phyloP scores from a whole-genome alignment of 805 yeast species.

The Myxozyma neotropica region DNA sequence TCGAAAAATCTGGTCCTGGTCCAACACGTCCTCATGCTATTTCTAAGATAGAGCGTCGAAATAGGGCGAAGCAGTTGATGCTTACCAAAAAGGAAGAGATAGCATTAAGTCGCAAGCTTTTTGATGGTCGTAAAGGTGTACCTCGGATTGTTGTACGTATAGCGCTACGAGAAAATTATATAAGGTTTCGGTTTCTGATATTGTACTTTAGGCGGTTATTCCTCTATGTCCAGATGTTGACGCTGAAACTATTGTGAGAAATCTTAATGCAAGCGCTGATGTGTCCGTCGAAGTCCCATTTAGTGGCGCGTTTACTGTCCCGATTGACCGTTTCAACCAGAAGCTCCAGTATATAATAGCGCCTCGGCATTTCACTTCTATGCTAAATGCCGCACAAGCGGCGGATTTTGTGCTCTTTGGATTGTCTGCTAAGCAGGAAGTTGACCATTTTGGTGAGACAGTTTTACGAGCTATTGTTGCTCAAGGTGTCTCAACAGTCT shows the following conservation, averaged over 20 bases:
- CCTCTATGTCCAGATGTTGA: slow-evolving; percentile 76
- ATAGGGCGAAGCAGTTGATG: slow-evolving; percentile 75
- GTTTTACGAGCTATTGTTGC: slow-evolving; percentile 83
- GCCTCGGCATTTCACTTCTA: slow-evolving; percentile 70
- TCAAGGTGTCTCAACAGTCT: slow-evolving; percentile 85
- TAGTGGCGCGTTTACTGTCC: slow-evolving; percentile 16
- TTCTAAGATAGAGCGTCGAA: slow-evolving; percentile 70
- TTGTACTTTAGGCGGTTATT: slow-evolving; percentile 54
- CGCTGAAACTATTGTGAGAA: slow-evolving; percentile 38
- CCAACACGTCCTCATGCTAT: slow-evolving; percentile 42
- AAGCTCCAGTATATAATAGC: slow-evolving; percentile 68
- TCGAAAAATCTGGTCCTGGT: slow-evolving; percentile 60
- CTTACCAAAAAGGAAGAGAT: slow-evolving; percentile 66
- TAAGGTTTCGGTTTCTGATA: neutral
- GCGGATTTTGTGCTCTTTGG: slow-evolving; percentile 90
- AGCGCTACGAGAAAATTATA: neutral
- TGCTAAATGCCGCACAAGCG: slow-evolving; percentile 83
- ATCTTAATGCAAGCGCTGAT: slow-evolving; percentile 36
- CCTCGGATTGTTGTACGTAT: slow-evolving; percentile 66
- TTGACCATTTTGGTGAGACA: slow-evolving; percentile 84
- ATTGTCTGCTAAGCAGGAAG: slow-evolving; percentile 84
- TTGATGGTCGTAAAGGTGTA: slow-evolving; percentile 78
- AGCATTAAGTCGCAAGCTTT: slow-evolving; percentile 63
- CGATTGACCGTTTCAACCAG: slow-evolving; percentile 69
- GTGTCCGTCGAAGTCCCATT: slow-evolving; percentile 24